Conservation (phyloP, 805 yeast species). For the Candida multigemmis region DNA sequence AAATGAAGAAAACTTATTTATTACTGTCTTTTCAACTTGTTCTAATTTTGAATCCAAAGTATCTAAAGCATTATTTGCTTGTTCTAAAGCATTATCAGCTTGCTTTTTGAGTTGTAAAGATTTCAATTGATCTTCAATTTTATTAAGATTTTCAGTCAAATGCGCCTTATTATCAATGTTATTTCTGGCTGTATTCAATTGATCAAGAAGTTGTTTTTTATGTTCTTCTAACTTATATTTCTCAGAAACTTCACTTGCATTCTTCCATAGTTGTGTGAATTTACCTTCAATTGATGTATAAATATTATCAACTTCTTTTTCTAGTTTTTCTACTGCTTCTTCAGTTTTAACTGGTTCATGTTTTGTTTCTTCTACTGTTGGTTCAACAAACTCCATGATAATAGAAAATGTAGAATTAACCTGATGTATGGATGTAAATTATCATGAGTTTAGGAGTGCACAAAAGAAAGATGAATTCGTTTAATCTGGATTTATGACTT, state of each 20-base stretch:
- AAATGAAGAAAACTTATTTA: constrained; percentile 48
- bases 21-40: constrained; percentile 61
- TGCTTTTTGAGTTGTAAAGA: constrained; percentile 10
- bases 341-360: constrained; percentile 35
- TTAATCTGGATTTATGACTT: too few relatives aligned
- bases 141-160: constrained; percentile 12
- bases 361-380: constrained; percentile 11
- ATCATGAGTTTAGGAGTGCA: too few relatives aligned
- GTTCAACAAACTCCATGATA: constrained; percentile 26
- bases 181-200: constrained; percentile 17
- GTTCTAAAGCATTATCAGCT: constrained; percentile 7
- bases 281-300: constrained; percentile 36
- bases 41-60: constrained; percentile 65
- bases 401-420: too few relatives aligned
- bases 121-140: constrained; percentile 19
- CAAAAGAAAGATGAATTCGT: too few relatives aligned
- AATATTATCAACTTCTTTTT: constrained; percentile 43
- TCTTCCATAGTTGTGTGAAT: constrained; percentile 25
- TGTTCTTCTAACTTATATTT: constrained; percentile 18
- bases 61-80: constrained; percentile 53
- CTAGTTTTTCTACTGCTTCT: constrained; percentile 40
- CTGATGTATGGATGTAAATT: too few relatives aligned
- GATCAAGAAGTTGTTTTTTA: constrained; percentile 16
- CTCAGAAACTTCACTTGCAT: constrained; percentile 20
- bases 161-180: constrained; percentile 13